phyloP scores from a whole-genome alignment of 441 rosid genomes.

The Erodium trifolium region DNA sequence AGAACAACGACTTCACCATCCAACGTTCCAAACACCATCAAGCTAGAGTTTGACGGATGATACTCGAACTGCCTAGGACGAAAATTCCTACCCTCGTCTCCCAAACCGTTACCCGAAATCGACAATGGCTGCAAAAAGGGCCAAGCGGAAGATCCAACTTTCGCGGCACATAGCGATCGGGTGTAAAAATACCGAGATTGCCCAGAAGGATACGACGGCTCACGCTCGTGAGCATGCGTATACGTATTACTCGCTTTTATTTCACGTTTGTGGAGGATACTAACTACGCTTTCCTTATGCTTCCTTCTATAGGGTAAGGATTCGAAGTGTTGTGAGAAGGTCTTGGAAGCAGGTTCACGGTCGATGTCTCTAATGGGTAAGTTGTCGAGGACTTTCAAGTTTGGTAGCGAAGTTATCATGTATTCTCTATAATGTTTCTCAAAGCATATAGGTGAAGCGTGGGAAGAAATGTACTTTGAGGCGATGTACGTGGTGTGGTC shows the following conservation, averaged over 20 bases:
- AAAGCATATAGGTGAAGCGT: slow-evolving; percentile 82
- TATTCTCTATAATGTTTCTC: slow-evolving; percentile 79
- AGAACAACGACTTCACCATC: slow-evolving; percentile 87
- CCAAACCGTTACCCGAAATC: slow-evolving; percentile 29
- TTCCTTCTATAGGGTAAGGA: slow-evolving; percentile 62
- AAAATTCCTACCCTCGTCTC: slow-evolving; percentile 37
- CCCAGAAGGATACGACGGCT: slow-evolving; percentile 28
- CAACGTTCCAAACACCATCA: slow-evolving; percentile 83
- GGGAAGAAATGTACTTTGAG: slow-evolving; percentile 45
- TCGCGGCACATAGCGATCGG: slow-evolving; percentile 81
- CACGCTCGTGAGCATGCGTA: slow-evolving; percentile 22
- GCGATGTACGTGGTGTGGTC: slow-evolving; percentile 34
- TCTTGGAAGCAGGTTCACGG: slow-evolving; percentile 50
- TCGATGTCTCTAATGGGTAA: slow-evolving; percentile 60
- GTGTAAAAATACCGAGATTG: slow-evolving; percentile 47
- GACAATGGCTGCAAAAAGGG: slow-evolving; percentile 65
- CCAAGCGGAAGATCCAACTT: slow-evolving; percentile 73
- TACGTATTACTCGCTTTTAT: slow-evolving; percentile 34
- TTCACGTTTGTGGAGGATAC: slow-evolving; percentile 65
- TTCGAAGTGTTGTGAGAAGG: slow-evolving; percentile 60
- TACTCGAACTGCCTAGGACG: slow-evolving; percentile 95
- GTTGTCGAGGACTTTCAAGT: slow-evolving; percentile 65
- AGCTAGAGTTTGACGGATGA: slow-evolving; percentile 63
- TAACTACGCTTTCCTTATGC: slow-evolving; percentile 58
- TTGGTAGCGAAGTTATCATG: slow-evolving; percentile 70